These are phyloP conservation scores for Ensete glaucum DNA, from an alignment of 176 grass and related monocot genomes.

Conservation along the genomic window DNA sequence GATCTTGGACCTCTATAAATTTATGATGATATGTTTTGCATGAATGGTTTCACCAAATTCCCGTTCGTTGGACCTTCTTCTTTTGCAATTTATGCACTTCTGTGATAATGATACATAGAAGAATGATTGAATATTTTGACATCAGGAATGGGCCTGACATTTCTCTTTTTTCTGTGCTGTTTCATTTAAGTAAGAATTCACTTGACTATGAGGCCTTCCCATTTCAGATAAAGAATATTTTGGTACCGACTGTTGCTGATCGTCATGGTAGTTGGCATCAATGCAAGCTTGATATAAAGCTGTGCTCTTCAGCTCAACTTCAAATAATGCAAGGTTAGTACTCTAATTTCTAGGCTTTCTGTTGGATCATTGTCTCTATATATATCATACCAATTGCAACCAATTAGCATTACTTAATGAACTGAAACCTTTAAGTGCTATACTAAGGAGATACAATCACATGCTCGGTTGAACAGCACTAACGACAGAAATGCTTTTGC, in stretches of 20 bases:
- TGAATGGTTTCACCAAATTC: no score
- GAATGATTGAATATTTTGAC: not conserved
- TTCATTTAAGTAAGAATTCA: no score
- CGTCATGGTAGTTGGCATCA: constrained; percentile 29
- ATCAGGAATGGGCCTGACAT: not conserved
- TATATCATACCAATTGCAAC: no score
- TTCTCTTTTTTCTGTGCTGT: not conserved
- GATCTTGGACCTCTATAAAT: no score
- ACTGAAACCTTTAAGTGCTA: no score
- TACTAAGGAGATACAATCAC: not conserved
- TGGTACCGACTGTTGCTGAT: constrained; percentile 49
- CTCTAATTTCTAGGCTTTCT: not conserved
- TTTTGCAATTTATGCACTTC: no score
- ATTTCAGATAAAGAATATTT: constrained; percentile 61
- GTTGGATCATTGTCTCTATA: no score
- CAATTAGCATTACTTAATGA: no score
- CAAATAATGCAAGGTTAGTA: constrained; percentile 43
- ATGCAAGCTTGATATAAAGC: constrained; percentile 50
- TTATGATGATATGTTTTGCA: no score
- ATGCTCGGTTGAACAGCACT: not conserved
- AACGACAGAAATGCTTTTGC: not conserved
- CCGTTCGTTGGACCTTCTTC: no score
- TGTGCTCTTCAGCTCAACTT: constrained; percentile 47
- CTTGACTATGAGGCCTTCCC: not conserved
- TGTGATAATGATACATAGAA: no score